phyloP scores from a whole-genome alignment of 2,329 filamentous ascomycete species.

The Didymella pomorum region DNA sequence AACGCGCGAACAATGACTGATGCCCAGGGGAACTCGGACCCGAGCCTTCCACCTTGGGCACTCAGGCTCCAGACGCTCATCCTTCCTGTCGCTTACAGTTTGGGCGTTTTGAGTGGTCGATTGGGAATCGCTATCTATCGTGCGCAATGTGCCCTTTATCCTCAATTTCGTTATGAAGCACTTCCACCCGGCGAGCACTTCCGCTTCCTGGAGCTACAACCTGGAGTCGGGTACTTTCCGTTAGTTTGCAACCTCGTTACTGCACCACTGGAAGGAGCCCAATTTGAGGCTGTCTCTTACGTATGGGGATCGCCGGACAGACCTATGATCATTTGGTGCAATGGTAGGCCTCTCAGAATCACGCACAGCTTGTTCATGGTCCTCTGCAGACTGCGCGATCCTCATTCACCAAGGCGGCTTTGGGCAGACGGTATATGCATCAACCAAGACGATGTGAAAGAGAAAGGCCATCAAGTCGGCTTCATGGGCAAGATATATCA shows the following conservation, averaged over 20 bases:
- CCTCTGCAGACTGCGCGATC: not conserved
- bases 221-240: not conserved
- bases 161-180: not conserved
- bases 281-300: not conserved
- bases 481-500: not conserved
- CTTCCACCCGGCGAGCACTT: not conserved
- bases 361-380: not conserved
- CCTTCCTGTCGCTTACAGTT: too few species aligned
- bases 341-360: not conserved
- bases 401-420: not conserved
- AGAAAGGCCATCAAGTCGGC: not conserved
- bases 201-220: not conserved
- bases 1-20: too few species aligned
- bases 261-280: not conserved
- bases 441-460: not conserved
- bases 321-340: not conserved
- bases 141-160: too few species aligned
- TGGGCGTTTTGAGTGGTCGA: too few species aligned
- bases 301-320: not conserved
- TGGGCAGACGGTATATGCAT: not conserved
- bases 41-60: too few species aligned
- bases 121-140: too few species aligned
- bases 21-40: too few species aligned
- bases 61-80: too few species aligned
- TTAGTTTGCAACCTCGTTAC: not conserved